These are phyloP conservation scores for Ganoderma leucocontextum DNA, from an alignment of 1,284 basidiomycete species.

Conservation along the genomic window DNA sequence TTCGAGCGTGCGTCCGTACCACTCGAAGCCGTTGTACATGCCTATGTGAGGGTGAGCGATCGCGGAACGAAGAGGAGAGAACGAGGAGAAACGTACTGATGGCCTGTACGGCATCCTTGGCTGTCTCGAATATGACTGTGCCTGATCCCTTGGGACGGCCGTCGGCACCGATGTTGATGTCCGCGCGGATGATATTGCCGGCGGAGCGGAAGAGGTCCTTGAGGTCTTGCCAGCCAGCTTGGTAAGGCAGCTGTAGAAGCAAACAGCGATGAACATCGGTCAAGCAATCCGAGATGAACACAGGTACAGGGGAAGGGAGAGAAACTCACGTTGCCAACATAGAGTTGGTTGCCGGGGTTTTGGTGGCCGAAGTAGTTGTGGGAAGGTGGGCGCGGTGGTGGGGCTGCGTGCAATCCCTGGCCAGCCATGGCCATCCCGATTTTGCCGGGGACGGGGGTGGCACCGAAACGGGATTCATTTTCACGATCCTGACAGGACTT, in stretches of 20 bases:
- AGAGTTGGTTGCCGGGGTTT: slow-evolving; percentile 89
- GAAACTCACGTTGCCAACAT: slow-evolving; percentile 85
- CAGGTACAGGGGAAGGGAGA: background rate
- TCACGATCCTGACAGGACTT: slow-evolving; percentile 83
- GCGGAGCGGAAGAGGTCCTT: slow-evolving; percentile 97
- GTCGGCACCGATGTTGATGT: slow-evolving; percentile 92
- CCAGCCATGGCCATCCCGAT: slow-evolving; percentile 92
- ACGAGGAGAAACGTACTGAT: slow-evolving; percentile 69
- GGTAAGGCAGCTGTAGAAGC: slow-evolving; percentile 80
- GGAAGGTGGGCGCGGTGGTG: slow-evolving; percentile 77
- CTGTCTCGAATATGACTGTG: slow-evolving; percentile 93
- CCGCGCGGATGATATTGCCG: slow-evolving; percentile 93
- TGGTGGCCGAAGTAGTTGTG: slow-evolving; percentile 72
- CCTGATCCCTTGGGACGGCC: slow-evolving; percentile 95
- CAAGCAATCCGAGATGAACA: background rate
- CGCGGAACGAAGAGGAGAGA: background rate
- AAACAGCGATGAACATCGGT: slow-evolving; percentile 1
- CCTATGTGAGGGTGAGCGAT: slow-evolving; percentile 49
- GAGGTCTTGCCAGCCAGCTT: slow-evolving; percentile 98
- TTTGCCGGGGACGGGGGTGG: slow-evolving; percentile 91
- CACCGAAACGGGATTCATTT: slow-evolving; percentile 93
- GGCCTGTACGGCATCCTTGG: slow-evolving; percentile 90
- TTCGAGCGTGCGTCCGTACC: slow-evolving; percentile 92
- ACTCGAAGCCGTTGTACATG: slow-evolving; percentile 95
- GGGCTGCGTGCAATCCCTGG: slow-evolving; percentile 75